Base-by-base conservation (phyloP, 495 filamentous ascomycete species). In the Aspergillus cavernicola region DNA sequence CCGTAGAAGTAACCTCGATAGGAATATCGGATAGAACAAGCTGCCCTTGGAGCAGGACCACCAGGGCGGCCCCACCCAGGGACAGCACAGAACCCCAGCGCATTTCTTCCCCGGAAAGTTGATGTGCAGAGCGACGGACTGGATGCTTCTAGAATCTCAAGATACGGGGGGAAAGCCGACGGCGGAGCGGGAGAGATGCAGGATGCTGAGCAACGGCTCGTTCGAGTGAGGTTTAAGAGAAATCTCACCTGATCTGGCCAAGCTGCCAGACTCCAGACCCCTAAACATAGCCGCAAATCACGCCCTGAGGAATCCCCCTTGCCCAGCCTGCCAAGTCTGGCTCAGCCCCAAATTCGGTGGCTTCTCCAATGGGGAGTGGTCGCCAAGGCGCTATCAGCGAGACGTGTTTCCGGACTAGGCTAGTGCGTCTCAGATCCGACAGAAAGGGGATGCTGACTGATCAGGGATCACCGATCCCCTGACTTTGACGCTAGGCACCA, bases 251-350 rank as follows among this genome's bases (percentile, higher is more conserved):
- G 26, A 29, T 35, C 52, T 53, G 39, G 35, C 37, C 43, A 12
- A 22, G 52, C 42, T 42, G 38, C 37, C 38, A 52, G 24, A 31
- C 48, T n/a, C 48, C 48, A 42, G 35, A 29, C 24, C 35, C 41
- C 52, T 47, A 54, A 54, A 54, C 20, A 53, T 54, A 54, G 52
- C 52, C 10, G 43, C 52, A 54, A 54, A 54, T 54, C 52, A 54
- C 52, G 26, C 41, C 42, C 40, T 16, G 29, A n/a, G 42, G 15
- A 32, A 28, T 28, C 18, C 12, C 26, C 31, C 50, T 45, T 41
- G 50, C 31, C 41, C 31, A 38, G 51, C 22, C 11, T 11, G 52
- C 52, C 52, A 54, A 54, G 52, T 1, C 10, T 22, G 12, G n/a
- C 36, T 47, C 52, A 47, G 40, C 52, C 52, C 42, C 52, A 20